Conservation (phyloP, 2,329 filamentous ascomycete genomes). For the Salinomyces thailandicus region DNA sequence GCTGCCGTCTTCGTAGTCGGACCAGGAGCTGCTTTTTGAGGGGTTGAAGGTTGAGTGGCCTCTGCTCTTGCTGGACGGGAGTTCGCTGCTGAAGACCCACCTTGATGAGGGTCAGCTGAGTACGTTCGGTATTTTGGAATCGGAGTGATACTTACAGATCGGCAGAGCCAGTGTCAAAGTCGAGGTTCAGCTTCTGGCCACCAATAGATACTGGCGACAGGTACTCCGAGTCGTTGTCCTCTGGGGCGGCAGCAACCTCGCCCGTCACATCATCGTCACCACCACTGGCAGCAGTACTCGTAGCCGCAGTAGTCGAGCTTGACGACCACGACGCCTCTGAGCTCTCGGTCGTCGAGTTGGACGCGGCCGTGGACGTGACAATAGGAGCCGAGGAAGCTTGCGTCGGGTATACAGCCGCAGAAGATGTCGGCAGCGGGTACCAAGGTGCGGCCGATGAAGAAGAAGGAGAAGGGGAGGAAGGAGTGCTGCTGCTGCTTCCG, state of each 20-base stretch:
- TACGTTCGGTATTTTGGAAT: not conserved
- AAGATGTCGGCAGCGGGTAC: not conserved
- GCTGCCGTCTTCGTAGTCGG: slow-evolving; percentile 38
- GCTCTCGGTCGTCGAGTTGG: not conserved
- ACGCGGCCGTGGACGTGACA: not conserved
- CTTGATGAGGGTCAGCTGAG: not conserved
- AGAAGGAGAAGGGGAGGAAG: no score
- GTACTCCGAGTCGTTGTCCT: slow-evolving; percentile 58
- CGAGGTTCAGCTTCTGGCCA: slow-evolving; percentile 56
- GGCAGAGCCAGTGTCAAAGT: slow-evolving; percentile 67
- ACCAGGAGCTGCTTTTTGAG: slow-evolving; percentile 41
- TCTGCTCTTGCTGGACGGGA: slow-evolving; percentile 35
- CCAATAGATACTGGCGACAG: slow-evolving; percentile 60
- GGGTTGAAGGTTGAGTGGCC: slow-evolving; percentile 49
- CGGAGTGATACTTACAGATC: slow-evolving; percentile 46
- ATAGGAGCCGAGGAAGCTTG: not conserved
- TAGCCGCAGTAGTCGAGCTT: slow-evolving; percentile 3
- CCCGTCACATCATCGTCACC: slow-evolving; percentile 11
- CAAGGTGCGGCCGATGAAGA: not conserved
- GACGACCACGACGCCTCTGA: not conserved
- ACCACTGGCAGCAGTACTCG: slow-evolving; percentile 7
- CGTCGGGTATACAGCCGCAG: not conserved
- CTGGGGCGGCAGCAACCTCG: slow-evolving; percentile 53
- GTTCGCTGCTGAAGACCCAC: slow-evolving; percentile 60
- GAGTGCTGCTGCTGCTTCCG: no score